These are phyloP conservation scores for Xylaria digitata DNA, from an alignment of 2,329 filamentous ascomycete species.

Conservation along the genomic window DNA sequence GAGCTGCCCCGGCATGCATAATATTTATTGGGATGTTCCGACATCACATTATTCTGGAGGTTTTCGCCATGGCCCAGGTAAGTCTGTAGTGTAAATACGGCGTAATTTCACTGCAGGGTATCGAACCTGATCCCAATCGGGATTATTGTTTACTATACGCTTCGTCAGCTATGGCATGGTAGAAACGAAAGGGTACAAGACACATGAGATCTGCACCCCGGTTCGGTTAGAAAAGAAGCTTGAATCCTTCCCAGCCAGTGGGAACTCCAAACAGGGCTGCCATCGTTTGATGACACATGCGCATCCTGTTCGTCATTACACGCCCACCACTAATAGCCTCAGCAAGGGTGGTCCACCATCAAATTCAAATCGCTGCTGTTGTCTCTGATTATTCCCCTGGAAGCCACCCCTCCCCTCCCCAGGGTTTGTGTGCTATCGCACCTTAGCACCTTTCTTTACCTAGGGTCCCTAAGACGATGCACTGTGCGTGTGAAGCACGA, in stretches of 20 bases:
- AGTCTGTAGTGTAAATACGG: not conserved
- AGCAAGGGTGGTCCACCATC: slow-evolving; percentile 28
- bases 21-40: slow-evolving; percentile 2
- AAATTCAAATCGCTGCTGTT: slow-evolving; percentile 34
- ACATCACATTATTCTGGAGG: not conserved
- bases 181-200: slow-evolving; percentile 15
- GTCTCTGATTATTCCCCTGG: slow-evolving; percentile 11
- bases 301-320: slow-evolving; percentile 37
- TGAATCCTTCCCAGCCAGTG: slow-evolving; percentile 41
- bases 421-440: slow-evolving; percentile 6
- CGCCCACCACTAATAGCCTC: slow-evolving; percentile 34
- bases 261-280: slow-evolving; percentile 34
- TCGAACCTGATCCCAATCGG: not conserved
- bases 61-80: not conserved
- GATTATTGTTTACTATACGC: slow-evolving; percentile 10
- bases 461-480: slow-evolving; percentile 21
- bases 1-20: slow-evolving; percentile 29
- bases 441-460: slow-evolving; percentile 6
- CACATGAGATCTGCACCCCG: slow-evolving; percentile 36
- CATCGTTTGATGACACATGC: slow-evolving; percentile 37
- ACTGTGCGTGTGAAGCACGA: slow-evolving; percentile 23
- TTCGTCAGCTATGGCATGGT: slow-evolving; percentile 20
- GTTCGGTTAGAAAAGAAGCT: slow-evolving; percentile 39
- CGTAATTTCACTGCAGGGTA: not conserved
- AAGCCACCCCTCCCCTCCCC: not conserved